Percentiles rank a stretch among this genome's conserved stretches.
phyloP scores from a whole-genome alignment of 2,329 filamentous ascomycete species.

The Tothia fuscella region DNA sequence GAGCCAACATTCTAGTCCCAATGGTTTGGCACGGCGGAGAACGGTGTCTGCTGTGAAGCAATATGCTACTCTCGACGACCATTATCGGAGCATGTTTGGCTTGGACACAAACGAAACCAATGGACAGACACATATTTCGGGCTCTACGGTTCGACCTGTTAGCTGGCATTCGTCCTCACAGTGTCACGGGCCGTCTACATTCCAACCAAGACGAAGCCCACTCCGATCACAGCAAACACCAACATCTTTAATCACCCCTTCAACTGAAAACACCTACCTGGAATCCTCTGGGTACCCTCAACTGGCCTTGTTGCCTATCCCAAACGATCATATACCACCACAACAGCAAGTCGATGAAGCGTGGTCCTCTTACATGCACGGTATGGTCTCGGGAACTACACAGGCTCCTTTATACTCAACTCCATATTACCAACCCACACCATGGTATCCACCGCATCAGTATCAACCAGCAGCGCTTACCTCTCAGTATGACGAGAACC shows the following conservation, averaged over 20 bases:
- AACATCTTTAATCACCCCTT: no score
- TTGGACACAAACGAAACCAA: slow-evolving; percentile 5
- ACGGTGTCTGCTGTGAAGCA: neutral
- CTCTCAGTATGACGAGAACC: neutral
- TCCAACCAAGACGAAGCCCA: no score
- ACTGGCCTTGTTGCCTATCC: neutral
- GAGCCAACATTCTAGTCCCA: slow-evolving; percentile 4
- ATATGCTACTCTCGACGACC: slow-evolving; percentile 3
- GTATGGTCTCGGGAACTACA: neutral
- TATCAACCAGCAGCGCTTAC: neutral
- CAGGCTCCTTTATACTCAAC: neutral
- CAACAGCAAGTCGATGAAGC: slow-evolving; percentile 1
- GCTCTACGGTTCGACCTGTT: neutral
- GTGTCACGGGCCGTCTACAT: no score
- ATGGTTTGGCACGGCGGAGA: neutral
- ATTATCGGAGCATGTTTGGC: slow-evolving; percentile 8
- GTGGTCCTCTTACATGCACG: slow-evolving; percentile 6
- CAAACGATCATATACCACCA: neutral
- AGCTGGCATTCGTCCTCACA: slow-evolving; percentile 8
- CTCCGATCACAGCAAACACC: no score
- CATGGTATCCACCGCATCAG: neutral
- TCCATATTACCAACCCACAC: no score
- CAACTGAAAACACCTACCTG: neutral
- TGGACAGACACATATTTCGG: neutral
- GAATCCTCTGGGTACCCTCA: neutral